phyloP scores from a whole-genome alignment of 352 stramenopile species.

The Globisporangium echinulatum region DNA sequence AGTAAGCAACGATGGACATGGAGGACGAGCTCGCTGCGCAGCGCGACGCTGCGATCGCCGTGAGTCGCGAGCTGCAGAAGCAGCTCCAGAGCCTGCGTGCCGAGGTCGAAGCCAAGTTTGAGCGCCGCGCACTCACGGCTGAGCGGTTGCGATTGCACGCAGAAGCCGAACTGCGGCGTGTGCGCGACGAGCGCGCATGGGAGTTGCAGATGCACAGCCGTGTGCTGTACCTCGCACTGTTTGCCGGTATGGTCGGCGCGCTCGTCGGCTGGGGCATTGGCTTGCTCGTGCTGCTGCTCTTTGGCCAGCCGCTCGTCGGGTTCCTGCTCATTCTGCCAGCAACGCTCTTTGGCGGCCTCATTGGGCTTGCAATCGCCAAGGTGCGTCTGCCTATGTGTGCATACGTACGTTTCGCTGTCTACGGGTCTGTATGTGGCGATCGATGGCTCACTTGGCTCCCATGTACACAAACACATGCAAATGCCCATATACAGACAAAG shows the following conservation, averaged over 20 bases:
- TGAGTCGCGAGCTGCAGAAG: slow-evolving; percentile 66
- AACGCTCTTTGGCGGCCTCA: slow-evolving; percentile 42
- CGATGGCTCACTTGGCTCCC: neutral
- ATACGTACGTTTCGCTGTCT: too few relatives aligned
- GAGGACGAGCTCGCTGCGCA: slow-evolving; percentile 70
- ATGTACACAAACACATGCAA: neutral
- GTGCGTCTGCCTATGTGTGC: slow-evolving; percentile 9
- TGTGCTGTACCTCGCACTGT: slow-evolving; percentile 48
- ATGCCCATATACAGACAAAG: slow-evolving; percentile 22
- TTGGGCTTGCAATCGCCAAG: slow-evolving; percentile 51
- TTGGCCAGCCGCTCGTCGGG: slow-evolving; percentile 47
- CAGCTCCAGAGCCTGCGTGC: slow-evolving; percentile 48
- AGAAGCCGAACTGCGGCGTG: slow-evolving; percentile 42
- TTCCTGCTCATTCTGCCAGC: slow-evolving; percentile 61
- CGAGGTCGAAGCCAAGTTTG: slow-evolving; percentile 43
- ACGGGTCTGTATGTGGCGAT: too few relatives aligned
- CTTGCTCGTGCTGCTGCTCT: slow-evolving; percentile 39
- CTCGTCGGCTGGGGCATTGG: slow-evolving; percentile 45
- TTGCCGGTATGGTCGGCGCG: slow-evolving; percentile 39
- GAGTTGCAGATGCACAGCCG: slow-evolving; percentile 35
- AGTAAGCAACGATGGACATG: slow-evolving; percentile 22
- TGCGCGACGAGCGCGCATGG: slow-evolving; percentile 43
- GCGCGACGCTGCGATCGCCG: slow-evolving; percentile 67
- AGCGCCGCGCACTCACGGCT: slow-evolving; percentile 61
- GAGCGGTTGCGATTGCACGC: slow-evolving; percentile 62